These are phyloP conservation scores for Nasturtium officinale DNA, from an alignment of 345 rosid species.

Conservation along the genomic window DNA sequence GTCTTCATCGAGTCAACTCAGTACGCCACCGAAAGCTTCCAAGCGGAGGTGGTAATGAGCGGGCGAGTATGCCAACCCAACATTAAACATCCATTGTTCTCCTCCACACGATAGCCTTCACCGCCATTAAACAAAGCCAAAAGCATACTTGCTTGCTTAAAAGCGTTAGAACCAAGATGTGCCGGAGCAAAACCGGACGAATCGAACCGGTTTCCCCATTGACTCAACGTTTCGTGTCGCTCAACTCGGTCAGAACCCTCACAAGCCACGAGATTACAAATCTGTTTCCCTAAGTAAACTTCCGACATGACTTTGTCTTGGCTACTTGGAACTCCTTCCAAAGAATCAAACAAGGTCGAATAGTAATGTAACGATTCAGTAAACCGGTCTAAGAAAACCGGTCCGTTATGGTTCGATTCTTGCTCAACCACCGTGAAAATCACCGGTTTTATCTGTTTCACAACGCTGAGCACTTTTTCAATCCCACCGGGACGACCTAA, in stretches of 20 bases:
- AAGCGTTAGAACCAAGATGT: slow-evolving; percentile 84
- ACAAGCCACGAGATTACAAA: slow-evolving; percentile 78
- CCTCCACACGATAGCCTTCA: slow-evolving; percentile 88
- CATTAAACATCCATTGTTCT: slow-evolving; percentile 73
- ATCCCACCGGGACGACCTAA: slow-evolving; percentile 66
- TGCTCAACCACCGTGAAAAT: slow-evolving; percentile 84
- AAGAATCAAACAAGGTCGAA: slow-evolving; percentile 79
- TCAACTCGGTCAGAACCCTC: slow-evolving; percentile 82
- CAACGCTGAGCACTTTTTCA: slow-evolving; percentile 61
- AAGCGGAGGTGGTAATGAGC: slow-evolving; percentile 83
- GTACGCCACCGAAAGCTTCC: slow-evolving; percentile 50
- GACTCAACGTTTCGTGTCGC: slow-evolving; percentile 68
- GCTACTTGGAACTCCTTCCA: slow-evolving; percentile 57
- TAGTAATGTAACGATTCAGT: slow-evolving; percentile 82
- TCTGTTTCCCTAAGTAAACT: slow-evolving; percentile 81
- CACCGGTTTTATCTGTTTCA: slow-evolving; percentile 65
- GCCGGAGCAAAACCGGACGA: slow-evolving; percentile 72
- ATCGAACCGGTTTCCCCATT: slow-evolving; percentile 65
- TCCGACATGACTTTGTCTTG: slow-evolving; percentile 77
- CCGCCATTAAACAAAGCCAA: slow-evolving; percentile 73
- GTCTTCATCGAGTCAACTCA: slow-evolving; percentile 35
- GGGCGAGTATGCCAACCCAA: slow-evolving; percentile 92
- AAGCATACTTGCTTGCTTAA: slow-evolving; percentile 81
- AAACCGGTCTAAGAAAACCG: slow-evolving; percentile 80
- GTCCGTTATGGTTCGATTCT: slow-evolving; percentile 78